phyloP scores from a whole-genome alignment of 345 rosid genomes.

The Streptanthus diversifolius region DNA sequence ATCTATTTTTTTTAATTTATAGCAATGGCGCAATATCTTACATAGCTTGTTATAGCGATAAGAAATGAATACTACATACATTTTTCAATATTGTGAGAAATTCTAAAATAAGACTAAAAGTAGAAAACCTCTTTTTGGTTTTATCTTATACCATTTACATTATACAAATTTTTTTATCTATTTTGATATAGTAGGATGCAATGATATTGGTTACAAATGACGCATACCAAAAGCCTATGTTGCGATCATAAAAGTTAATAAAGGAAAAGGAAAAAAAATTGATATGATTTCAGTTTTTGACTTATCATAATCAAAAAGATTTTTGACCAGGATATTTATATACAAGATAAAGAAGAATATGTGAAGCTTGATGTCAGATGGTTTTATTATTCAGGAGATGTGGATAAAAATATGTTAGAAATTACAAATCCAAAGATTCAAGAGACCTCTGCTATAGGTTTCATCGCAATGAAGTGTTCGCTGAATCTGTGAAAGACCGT shows the following conservation, averaged over 20 bases:
- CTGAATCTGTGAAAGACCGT: slow-evolving; percentile 79
- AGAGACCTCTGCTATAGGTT: slow-evolving; percentile 77
- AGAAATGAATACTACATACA: background rate
- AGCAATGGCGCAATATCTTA: background rate
- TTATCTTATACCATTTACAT: too few relatives aligned
- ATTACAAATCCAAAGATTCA: slow-evolving; percentile 56
- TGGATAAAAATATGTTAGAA: slow-evolving; percentile 53
- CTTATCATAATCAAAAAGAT: background rate
- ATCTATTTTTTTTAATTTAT: too few relatives aligned
- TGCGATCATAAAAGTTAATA: slow-evolving; percentile 73
- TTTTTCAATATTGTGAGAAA: background rate
- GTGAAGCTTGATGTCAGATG: slow-evolving; percentile 71
- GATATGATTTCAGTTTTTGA: background rate
- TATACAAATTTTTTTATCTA: too few relatives aligned
- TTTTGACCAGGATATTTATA: slow-evolving; percentile 50
- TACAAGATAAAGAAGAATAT: slow-evolving; percentile 39
- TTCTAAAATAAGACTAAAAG: too few relatives aligned
- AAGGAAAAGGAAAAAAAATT: background rate
- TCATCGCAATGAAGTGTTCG: slow-evolving; percentile 72
- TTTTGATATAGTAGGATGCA: too few relatives aligned
- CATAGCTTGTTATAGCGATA: background rate
- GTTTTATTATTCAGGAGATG: slow-evolving; percentile 40
- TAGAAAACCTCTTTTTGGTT: too few relatives aligned
- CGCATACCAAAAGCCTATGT: slow-evolving; percentile 55
- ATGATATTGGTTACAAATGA: too few relatives aligned